Evolutionary conservation across 331 rosid species (phyloP), one percentile per base, ranked within the genome.

Genomic region (Quercus phellos): DNA sequence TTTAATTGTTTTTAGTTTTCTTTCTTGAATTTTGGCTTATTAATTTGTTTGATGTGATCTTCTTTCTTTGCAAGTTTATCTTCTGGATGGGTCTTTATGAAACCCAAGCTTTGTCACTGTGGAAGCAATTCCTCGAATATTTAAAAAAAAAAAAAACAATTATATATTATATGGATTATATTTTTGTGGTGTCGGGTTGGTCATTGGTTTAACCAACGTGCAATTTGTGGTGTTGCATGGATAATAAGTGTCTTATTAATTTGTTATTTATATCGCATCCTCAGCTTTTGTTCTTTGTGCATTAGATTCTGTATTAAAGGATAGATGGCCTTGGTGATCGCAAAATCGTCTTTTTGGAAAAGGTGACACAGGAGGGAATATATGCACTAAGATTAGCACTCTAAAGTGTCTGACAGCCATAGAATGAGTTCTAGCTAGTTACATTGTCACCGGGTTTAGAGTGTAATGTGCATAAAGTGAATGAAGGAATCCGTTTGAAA

Each of bases 361-460:
- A 90, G 90, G 88, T 83, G 88, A 80, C 84, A 80, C 82, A 74
- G 80, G 75, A 77, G 77, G 89, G 97, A 90, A 93, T 93, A 89
- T 90, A 92, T 90, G 88, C 90, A 86, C 70, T 19, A 75, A 85
- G 83, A 84, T 84, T 78, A 82, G 85, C 68, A 71, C 80, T 78
- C 66, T 84, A 85, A 89, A 85, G 97, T 87, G 85, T 72, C 78
- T 86, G 87, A 81, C 89, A 84, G 74, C 68, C 55, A 74, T 77
- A 76, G 81, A 85, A 88, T 85, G 87, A 82, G 87, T 85, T 87
- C 85, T 87, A 60, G 34, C 63, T 38, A 77, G 79, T 80, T 84
- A 71, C 70, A 46, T 50, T 64, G 79, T 76, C 73, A 79, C 80
- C 86, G 60, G 72, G 71, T 84, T 87, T 76, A 75, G 73, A 81